These are phyloP conservation scores for Przewalskia tangutica DNA, from an alignment of 257 asterid species.

Conservation along the genomic window DNA sequence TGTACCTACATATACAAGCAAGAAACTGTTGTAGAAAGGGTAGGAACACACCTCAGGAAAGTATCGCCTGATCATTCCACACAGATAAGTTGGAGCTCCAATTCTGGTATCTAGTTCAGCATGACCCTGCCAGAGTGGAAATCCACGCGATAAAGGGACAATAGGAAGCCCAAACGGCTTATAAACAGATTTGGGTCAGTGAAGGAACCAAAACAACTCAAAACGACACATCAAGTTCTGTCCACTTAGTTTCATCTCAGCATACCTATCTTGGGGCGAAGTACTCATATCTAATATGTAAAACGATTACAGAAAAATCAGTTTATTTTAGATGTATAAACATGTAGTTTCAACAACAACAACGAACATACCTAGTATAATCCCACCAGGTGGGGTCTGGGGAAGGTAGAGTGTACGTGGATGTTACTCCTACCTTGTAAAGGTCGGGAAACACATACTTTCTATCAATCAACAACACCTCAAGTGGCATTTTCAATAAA, in stretches of 20 bases:
- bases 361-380: no score
- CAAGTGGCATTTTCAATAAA: neutral
- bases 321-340: neutral
- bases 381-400: no score
- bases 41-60: conserved; percentile 41
- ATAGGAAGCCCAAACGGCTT: neutral
- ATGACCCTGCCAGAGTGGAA: conserved; percentile 34
- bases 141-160: neutral
- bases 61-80: conserved; percentile 60
- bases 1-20: neutral
- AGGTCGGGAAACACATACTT: neutral
- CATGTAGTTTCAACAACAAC: neutral
- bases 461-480: neutral
- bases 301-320: neutral
- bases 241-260: neutral
- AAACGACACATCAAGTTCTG: neutral
- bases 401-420: no score
- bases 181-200: neutral
- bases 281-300: neutral
- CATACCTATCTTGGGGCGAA: neutral
- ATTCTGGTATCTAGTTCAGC: conserved; percentile 83
- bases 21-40: neutral
- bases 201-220: neutral
- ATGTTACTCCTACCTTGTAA: no score
- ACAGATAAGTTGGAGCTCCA: conserved; percentile 55